Base-by-base conservation (phyloP, 345 rosid species). In the Euphorbia tirucalli region DNA sequence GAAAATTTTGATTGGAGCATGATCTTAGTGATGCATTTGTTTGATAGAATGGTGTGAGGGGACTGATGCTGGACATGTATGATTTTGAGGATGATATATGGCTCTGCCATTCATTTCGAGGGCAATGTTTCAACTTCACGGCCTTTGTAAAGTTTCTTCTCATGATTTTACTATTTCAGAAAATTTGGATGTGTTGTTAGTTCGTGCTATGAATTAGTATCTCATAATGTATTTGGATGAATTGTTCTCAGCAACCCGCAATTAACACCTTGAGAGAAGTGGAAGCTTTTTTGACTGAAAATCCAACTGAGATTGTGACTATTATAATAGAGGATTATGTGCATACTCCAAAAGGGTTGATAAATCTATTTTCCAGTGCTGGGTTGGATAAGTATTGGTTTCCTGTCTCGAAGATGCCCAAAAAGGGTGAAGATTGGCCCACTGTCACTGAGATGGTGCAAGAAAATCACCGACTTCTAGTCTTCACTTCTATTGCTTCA, bases 31-130 rank as follows among this genome's bases (percentile, higher is more conserved):
- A 21, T 71, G 35, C 67, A 46, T 32, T 18, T 74, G 66, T 64
- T 61, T 65, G 75, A 37, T 76, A 95, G 99, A 95, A 95, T 85
- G 97, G 99, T 69, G 99, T 84, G 74, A 89, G 99, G 74, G 97
- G 97, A 65, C 80, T 95, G 80, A 95, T 92, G 99, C 72, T 95
- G 82, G 99, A 95, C 79, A 90, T 95, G 99, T 95, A 95, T 67
- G 97, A 95, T 80, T 92, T 88, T 56, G 75, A 87, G 63, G 82
- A 78, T 8, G 97, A 94, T 77, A 87, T 94, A 56, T 94, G 98
- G 98, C 98, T 94, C 41, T 92, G 98, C 76, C 98, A 94, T 85
- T 94, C 98, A 0, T 91, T 92, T 82, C 83, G 74, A 41, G 97
- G 98, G 31, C 93, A 92, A 84, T 92, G 98, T 71, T 94, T 81